A percentile compares a stretch with the other conserved stretches of the same genome.
These are phyloP conservation scores for Cutaneotrichosporon sp. DNA, from an alignment of 1,284 basidiomycete genomes.

Conservation along the genomic window DNA sequence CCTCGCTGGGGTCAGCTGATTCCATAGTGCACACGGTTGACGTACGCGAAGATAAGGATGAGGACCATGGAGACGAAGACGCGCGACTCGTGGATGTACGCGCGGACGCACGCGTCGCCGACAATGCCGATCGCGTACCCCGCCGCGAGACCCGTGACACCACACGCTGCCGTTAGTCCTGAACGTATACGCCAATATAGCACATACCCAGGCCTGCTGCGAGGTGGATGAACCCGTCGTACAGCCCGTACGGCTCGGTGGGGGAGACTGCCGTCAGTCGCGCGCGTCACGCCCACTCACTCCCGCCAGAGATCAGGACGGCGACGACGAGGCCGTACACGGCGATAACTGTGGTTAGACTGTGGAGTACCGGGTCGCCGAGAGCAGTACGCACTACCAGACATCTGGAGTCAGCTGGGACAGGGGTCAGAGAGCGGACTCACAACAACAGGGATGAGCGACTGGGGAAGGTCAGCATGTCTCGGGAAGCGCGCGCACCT, in stretches of 20 bases:
- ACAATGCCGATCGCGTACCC: constrained; percentile 97
- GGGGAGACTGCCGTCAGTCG: constrained; percentile 61
- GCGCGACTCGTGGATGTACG: constrained; percentile 60
- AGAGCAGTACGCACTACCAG: constrained; percentile 60
- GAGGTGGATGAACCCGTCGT: constrained; percentile 89
- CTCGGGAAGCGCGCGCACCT: constrained; percentile 59
- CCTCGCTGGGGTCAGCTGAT: constrained; percentile 35
- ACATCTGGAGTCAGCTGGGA: constrained; percentile 58
- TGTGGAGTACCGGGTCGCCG: constrained; percentile 27
- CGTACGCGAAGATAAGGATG: constrained; percentile 58
- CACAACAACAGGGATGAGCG: constrained; percentile 64
- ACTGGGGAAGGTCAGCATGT: constrained; percentile 13
- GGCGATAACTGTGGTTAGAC: constrained; percentile 51
- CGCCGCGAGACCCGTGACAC: constrained; percentile 77
- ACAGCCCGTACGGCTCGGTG: constrained; percentile 58
- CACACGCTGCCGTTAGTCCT: constrained; percentile 19
- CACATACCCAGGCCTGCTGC: constrained; percentile 74
- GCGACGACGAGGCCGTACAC: constrained; percentile 62
- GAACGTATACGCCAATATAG: not conserved
- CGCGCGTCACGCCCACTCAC: constrained; percentile 54
- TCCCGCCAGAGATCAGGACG: constrained; percentile 65
- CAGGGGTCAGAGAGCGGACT: constrained; percentile 22
- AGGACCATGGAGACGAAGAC: constrained; percentile 76
- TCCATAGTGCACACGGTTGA: not conserved
- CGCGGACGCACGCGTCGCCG: constrained; percentile 73